Base-by-base conservation (phyloP, 2,329 filamentous ascomycete species). In the Fusarium nelsonii region DNA sequence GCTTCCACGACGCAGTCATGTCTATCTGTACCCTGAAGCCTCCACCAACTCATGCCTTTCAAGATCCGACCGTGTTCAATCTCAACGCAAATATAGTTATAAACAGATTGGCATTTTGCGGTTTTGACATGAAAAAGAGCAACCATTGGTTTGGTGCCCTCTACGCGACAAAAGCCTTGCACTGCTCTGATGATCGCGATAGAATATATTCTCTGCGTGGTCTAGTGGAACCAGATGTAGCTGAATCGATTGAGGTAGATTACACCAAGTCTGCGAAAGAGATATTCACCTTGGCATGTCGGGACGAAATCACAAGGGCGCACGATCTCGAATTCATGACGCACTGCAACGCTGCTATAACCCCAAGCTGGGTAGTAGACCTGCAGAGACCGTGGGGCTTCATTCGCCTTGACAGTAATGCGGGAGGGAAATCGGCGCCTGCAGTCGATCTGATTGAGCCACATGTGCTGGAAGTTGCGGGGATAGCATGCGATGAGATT, bases 341-440 rank as follows among this genome's bases (percentile, higher is more conserved):
- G 0, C 4, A 23, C 4, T 54, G 55, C 4, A 54, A 58, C 4
- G 18, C 39, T 26, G n/a, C 23, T 5, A 23, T 14, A 9, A 18
- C 8, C 2, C 55, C 55, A 37, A 58, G 23, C n/a, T 58, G 55
- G 55, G 49, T 28, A 5, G 15, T 15, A 4, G 55, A 58, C 12
- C 18, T 58, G 6, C 15, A 53, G 4, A 23, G 12, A 3, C 3
- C 3, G 2, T 6, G 40, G 20, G 12, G 20, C 12, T 7, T 3
- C 6, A 8, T 43, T 11, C 1, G 4, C 4, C 7, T 37, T 2
- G 37, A 53, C 2, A 36, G 20, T 2, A 12, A 44, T 6, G 39
- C 39, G 2, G n/a, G 30, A 16, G 26, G 32, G 0, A 32, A 18
- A 1, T 58, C 49, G 1, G 15, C 8, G 8, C 32, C 56, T 11